These are phyloP conservation scores for Calonectria naviculata DNA, from an alignment of 2,329 filamentous ascomycete genomes.

Conservation along the genomic window DNA sequence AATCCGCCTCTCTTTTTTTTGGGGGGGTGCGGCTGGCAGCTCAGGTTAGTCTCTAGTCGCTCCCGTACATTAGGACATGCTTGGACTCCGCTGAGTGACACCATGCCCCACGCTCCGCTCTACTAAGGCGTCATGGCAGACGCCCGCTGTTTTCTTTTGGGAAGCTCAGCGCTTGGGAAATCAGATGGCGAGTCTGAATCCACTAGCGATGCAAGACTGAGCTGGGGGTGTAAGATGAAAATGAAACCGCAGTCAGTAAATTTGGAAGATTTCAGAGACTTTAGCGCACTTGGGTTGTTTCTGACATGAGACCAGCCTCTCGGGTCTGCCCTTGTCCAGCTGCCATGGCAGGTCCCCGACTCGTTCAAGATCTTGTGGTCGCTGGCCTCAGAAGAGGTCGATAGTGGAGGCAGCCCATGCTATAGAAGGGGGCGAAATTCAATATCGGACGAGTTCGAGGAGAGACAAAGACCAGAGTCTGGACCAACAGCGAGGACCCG, in stretches of 20 bases:
- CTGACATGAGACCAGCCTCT: conserved; percentile 14
- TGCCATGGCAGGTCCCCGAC: not conserved
- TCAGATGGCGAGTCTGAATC: conserved; percentile 25
- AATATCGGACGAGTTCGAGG: conserved; percentile 18
- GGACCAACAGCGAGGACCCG: conserved; percentile 20
- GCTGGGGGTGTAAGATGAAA: conserved; percentile 21
- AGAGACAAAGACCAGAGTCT: conserved; percentile 32
- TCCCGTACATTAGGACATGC: conserved; percentile 16
- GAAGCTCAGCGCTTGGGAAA: conserved; percentile 30
- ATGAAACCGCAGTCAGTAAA: conserved; percentile 24
- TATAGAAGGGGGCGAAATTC: conserved; percentile 15
- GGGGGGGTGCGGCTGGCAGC: not conserved
- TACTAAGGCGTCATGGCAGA: conserved; percentile 29
- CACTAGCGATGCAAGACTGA: conserved; percentile 36
- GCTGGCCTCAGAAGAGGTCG: not conserved
- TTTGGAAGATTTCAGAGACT: not conserved
- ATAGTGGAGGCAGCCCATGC: not conserved
- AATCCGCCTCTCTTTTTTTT: not conserved
- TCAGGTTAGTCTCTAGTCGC: conserved; percentile 26
- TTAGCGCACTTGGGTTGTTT: conserved; percentile 9
- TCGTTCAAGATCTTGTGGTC: not conserved
- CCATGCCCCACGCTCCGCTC: conserved; percentile 36
- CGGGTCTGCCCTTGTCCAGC: not conserved
- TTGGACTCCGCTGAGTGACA: conserved; percentile 25
- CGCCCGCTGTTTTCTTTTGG: conserved; percentile 31